phyloP scores from a whole-genome alignment of 2,329 filamentous ascomycete genomes.

The Zalaria obscura region DNA sequence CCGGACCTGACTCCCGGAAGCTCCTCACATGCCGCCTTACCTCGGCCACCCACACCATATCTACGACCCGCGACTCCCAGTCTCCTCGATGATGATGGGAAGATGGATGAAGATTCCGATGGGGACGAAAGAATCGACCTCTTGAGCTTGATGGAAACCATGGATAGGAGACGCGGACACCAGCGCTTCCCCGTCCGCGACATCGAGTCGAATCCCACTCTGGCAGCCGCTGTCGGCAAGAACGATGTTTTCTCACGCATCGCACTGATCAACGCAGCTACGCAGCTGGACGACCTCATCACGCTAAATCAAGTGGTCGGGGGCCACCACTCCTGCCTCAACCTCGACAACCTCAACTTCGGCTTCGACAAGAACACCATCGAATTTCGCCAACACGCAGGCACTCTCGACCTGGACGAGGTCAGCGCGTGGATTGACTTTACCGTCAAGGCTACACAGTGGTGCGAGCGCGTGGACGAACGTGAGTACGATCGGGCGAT shows the following conservation, averaged over 20 bases:
- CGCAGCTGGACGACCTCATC: not conserved
- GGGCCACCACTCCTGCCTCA: not conserved
- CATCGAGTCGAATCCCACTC: too few species aligned
- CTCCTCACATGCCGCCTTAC: too few species aligned
- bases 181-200: too few species aligned
- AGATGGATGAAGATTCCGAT: too few species aligned
- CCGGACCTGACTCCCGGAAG: too few species aligned
- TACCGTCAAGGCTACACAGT: not conserved
- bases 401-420: conserved; percentile 7
- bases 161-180: too few species aligned
- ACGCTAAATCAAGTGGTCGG: not conserved
- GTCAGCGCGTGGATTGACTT: conserved; percentile 11
- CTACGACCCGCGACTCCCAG: too few species aligned
- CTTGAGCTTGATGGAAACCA: too few species aligned
- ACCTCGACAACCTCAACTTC: not conserved
- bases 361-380: conserved; percentile 6
- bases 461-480: not conserved
- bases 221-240: too few species aligned
- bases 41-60: too few species aligned
- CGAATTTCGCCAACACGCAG: conserved; percentile 12
- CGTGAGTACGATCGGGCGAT: not conserved
- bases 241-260: not conserved
- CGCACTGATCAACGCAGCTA: not conserved
- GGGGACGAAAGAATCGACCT: too few species aligned
- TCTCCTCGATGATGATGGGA: too few species aligned